Conservation (phyloP, 176 grass and related monocot species). For the Stipa capillata region DNA sequence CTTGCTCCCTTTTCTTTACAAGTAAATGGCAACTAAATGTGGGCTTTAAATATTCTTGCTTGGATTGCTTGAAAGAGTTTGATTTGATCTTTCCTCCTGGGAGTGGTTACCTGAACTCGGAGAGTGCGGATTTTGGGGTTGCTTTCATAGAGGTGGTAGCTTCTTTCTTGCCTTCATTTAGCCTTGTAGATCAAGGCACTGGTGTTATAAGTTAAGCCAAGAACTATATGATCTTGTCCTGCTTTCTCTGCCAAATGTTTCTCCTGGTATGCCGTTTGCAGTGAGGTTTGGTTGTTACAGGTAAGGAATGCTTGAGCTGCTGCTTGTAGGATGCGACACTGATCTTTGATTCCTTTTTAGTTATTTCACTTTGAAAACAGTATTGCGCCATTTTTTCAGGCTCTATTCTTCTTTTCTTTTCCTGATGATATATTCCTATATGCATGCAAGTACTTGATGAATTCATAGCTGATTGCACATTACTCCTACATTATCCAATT, state of each 20-base stretch:
- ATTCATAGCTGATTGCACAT: background rate
- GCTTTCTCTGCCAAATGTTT: background rate
- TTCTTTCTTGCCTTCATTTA: background rate
- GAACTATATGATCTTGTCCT: background rate
- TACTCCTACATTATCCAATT: background rate
- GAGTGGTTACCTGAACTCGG: background rate
- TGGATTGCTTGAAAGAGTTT: slow-evolving; percentile 11
- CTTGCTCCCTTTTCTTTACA: background rate
- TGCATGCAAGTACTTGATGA: background rate
- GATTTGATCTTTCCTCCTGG: background rate
- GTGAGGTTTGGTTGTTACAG: background rate
- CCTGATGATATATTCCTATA: background rate
- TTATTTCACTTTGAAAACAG: background rate
- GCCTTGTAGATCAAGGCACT: background rate
- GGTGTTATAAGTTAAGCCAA: background rate
- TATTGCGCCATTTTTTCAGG: background rate
- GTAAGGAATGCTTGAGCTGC: background rate
- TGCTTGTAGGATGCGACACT: background rate
- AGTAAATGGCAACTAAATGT: background rate
- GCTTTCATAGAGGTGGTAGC: background rate
- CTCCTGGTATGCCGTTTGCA: background rate
- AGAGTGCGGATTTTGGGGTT: background rate
- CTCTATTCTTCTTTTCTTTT: background rate
- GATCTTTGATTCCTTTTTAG: background rate
- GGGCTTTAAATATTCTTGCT: background rate